Evolutionary conservation across 192 early-diverging fungal species (phyloP), one percentile per base, ranked within the genome.

Genomic region (Coemansia sp.): DNA sequence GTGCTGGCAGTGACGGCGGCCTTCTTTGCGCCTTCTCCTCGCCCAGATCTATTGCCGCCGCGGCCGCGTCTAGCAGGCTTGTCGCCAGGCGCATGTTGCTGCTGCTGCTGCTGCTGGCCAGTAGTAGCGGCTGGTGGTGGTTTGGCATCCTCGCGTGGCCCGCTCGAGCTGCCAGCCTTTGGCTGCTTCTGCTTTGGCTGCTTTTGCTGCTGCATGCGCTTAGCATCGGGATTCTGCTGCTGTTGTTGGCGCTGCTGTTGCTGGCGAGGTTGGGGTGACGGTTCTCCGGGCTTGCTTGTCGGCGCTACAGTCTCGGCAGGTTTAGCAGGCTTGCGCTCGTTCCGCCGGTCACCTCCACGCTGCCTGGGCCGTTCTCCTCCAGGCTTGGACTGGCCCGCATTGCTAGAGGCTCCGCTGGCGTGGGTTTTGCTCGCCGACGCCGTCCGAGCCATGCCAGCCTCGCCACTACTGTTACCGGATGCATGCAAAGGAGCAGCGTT

Each of bases 1-100:
- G 40, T 7, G 17, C 4, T 26, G 7, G 7, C 29, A 7, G 29
- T 32, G 7, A 11, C 14, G 10, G 21, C 24, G 9, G 9, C 5
- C 48, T 61, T 46, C 41, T 41, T 32, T 21, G n/a, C 42, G 24
- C 33, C 43, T 46, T 19, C 43, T 46, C 46, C 46, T 14, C 46
- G 46, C 4, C 46, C 61, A 6, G 61, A 14, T 33, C 46, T 53
- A 33, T 37, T 52, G 39, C 37, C 40, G n/a, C 60, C 60, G 33
- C 61, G 61, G 50, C 40, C 32, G 11, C 61, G 61, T 33, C 52
- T 24, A 40, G 61, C 22, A 6, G 61, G 34, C 50, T 52, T 48
- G 14, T 62, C 48, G 9, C 41, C 40, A 1, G 65, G 50, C 8
- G 27, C 27, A n/a, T n/a, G n/a, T n/a, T n/a, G n/a, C n/a, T n/a